Evolutionary conservation across 257 asterid genomes (phyloP).

Genomic region (Pogostemon cablin): DNA sequence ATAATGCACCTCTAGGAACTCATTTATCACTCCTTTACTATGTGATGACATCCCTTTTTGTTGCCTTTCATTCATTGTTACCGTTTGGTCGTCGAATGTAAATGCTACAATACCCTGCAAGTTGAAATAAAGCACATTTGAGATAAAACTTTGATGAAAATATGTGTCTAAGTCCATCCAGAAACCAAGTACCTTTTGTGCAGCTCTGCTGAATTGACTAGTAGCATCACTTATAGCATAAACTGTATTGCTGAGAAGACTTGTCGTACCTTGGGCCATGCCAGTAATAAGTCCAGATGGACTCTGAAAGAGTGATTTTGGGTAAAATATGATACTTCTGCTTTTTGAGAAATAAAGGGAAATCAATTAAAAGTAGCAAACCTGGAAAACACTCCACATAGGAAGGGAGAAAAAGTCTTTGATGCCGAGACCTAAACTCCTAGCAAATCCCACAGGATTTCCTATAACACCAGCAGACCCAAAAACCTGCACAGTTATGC

Average conservation of each 20-base stretch:
- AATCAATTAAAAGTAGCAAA: conserved; percentile 33
- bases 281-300: conserved; percentile 92
- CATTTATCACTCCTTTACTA: conserved; percentile 93
- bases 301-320: conserved; percentile 61
- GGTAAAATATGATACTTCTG: conserved; percentile 8
- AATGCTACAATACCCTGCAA: conserved; percentile 96
- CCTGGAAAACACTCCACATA: conserved; percentile 80
- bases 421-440: conserved; percentile 93
- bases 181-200: conserved; percentile 76
- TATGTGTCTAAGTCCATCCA: conserved; percentile 18
- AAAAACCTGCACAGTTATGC: conserved; percentile 61
- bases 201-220: conserved; percentile 95
- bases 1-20: conserved; percentile 76
- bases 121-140: conserved; percentile 24
- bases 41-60: conserved; percentile 76
- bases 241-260: conserved; percentile 92
- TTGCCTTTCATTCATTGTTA: conserved; percentile 63
- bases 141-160: conserved; percentile 23
- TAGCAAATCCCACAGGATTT: conserved; percentile 93
- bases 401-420: conserved; percentile 94
- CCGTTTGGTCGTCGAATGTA: conserved; percentile 79
- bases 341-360: neutral
- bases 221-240: conserved; percentile 98
- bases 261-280: conserved; percentile 94
- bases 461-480: conserved; percentile 99